phyloP scores from a whole-genome alignment of 768 basidiomycete species.

The Tricholoma sp. region DNA sequence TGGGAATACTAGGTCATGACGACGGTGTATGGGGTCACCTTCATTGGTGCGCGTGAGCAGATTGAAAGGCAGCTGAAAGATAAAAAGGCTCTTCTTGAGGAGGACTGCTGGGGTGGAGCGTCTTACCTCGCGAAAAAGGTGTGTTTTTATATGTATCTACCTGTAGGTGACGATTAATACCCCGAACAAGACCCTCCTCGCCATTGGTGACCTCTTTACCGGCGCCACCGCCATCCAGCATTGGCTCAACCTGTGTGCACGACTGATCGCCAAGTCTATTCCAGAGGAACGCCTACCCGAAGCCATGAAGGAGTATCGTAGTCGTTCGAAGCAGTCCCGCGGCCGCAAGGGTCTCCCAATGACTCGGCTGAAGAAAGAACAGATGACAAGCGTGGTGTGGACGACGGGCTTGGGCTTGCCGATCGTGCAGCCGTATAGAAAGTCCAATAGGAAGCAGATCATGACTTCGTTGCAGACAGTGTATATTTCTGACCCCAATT shows the following conservation, averaged over 20 bases:
- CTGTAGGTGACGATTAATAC: neutral
- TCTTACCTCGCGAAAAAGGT: slow-evolving; percentile 80
- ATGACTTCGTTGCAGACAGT: slow-evolving; percentile 82
- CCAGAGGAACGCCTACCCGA: slow-evolving; percentile 62
- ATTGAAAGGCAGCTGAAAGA: slow-evolving; percentile 86
- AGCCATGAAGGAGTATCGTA: slow-evolving; percentile 25
- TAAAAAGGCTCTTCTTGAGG: slow-evolving; percentile 61
- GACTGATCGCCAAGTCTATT: slow-evolving; percentile 82
- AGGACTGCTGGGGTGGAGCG: slow-evolving; percentile 69
- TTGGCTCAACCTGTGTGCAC: slow-evolving; percentile 83
- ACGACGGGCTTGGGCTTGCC: slow-evolving; percentile 94
- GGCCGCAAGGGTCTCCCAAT: slow-evolving; percentile 19
- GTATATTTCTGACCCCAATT: slow-evolving; percentile 83
- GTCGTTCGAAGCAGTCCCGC: slow-evolving; percentile 3
- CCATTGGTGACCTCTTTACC: slow-evolving; percentile 90
- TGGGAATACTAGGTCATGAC: slow-evolving; percentile 79
- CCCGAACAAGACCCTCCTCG: slow-evolving; percentile 50
- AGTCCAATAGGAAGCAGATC: slow-evolving; percentile 75
- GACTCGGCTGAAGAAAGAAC: slow-evolving; percentile 64
- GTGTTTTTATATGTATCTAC: slow-evolving; percentile 4
- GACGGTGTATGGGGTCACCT: slow-evolving; percentile 97
- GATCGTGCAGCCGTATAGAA: slow-evolving; percentile 94
- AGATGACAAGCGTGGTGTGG: slow-evolving; percentile 96
- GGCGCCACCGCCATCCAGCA: slow-evolving; percentile 88
- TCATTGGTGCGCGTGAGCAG: slow-evolving; percentile 90